Percentiles rank a stretch among this genome's conserved stretches.
Conservation (phyloP, 768 basidiomycete species). For the Rhodotorula diobovata region DNA sequence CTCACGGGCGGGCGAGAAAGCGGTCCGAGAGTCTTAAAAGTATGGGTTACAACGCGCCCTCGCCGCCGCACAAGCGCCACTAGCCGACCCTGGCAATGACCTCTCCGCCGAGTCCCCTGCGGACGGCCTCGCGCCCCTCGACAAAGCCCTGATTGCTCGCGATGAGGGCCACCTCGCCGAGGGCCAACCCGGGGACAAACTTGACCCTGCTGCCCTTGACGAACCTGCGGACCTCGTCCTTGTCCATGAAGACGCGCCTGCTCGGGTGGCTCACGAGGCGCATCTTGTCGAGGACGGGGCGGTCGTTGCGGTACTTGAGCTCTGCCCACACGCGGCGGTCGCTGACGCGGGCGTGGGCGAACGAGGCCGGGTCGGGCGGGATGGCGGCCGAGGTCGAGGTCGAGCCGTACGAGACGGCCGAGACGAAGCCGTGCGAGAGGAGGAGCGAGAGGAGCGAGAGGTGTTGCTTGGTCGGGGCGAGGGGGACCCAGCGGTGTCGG, state of each 20-base stretch:
- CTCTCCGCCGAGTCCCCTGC: slow-evolving; percentile 73
- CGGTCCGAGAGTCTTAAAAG: no score
- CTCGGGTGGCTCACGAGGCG: slow-evolving; percentile 77
- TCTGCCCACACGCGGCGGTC: slow-evolving; percentile 85
- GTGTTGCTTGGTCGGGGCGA: slow-evolving; percentile 81
- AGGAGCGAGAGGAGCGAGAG: slow-evolving; percentile 88
- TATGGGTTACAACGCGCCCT: no score
- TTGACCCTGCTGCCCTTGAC: slow-evolving; percentile 78
- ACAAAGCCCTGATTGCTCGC: slow-evolving; percentile 71
- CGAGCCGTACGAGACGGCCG: slow-evolving; percentile 69
- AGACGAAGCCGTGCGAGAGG: slow-evolving; percentile 81
- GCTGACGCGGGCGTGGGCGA: slow-evolving; percentile 58
- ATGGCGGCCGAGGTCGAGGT: slow-evolving; percentile 55
- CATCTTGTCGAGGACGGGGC: slow-evolving; percentile 75
- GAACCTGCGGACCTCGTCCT: slow-evolving; percentile 67
- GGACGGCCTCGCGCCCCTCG: slow-evolving; percentile 86
- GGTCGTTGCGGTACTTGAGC: slow-evolving; percentile 87
- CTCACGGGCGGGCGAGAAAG: no score
- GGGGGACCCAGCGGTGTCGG: slow-evolving; percentile 68
- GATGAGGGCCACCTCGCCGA: slow-evolving; percentile 90
- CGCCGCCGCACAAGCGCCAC: background rate
- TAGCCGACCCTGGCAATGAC: slow-evolving; percentile 50
- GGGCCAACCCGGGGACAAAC: slow-evolving; percentile 72
- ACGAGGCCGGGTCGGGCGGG: slow-evolving; percentile 62
- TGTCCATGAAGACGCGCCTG: slow-evolving; percentile 69